Conservation (phyloP, 1,284 basidiomycete genomes). For the Uromyces viciae-fabae region DNA sequence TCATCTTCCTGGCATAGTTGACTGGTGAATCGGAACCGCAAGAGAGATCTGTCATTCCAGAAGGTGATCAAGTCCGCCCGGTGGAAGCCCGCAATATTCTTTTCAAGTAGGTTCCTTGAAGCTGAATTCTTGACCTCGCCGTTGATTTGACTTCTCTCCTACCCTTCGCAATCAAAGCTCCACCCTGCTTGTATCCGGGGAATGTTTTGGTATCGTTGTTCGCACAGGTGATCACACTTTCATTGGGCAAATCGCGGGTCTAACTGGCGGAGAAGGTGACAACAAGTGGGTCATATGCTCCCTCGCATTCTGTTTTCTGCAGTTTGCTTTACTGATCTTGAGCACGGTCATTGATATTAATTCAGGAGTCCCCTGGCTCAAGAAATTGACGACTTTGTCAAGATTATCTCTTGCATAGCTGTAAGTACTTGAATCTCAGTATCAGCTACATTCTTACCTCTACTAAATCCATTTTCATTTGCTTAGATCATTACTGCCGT, state of each 20-base stretch:
- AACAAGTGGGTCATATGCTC: slow-evolving; percentile 56
- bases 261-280: slow-evolving; percentile 64
- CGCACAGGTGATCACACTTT: slow-evolving; percentile 67
- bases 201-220: slow-evolving; percentile 67
- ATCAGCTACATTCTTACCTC: not conserved
- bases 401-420: slow-evolving; percentile 58
- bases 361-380: slow-evolving; percentile 61
- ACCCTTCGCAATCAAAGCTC: slow-evolving; percentile 55
- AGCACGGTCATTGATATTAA: not conserved
- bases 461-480: not conserved
- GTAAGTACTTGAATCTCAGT: slow-evolving; percentile 17
- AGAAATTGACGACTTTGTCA: slow-evolving; percentile 66
- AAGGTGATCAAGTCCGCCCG: slow-evolving; percentile 60
- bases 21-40: slow-evolving; percentile 69
- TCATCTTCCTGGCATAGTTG: slow-evolving; percentile 54
- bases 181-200: slow-evolving; percentile 66
- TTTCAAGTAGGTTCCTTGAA: slow-evolving; percentile 58
- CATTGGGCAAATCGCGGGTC: slow-evolving; percentile 66
- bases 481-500: slow-evolving; percentile 61
- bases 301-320: not conserved
- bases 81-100: slow-evolving; percentile 67
- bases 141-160: not conserved
- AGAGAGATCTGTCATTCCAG: slow-evolving; percentile 60
- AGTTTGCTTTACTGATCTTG: not conserved
- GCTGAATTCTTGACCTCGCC: too few species aligned